Conservation (phyloP, 1,284 basidiomycete species). For the Lentinula novae-zelandiae region DNA sequence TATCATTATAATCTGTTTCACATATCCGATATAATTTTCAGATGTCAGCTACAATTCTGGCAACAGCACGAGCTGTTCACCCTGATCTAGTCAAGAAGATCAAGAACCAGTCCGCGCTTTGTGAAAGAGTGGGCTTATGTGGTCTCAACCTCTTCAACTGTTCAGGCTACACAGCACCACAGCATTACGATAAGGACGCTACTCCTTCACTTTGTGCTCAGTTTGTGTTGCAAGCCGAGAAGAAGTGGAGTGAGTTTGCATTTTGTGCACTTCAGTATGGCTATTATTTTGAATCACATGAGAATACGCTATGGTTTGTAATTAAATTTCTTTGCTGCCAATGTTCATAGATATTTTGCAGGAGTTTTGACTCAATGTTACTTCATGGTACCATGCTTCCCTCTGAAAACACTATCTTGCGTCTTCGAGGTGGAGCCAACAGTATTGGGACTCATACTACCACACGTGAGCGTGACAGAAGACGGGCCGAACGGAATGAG, state of each 20-base stretch:
- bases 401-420: neutral
- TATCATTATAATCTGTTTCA: neutral
- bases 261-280: constrained; percentile 1
- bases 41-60: neutral
- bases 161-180: neutral
- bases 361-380: neutral
- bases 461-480: neutral
- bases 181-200: neutral
- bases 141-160: neutral
- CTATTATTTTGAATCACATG: neutral
- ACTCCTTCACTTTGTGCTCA: neutral
- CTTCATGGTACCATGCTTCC: neutral
- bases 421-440: neutral
- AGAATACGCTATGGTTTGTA: constrained; percentile 1
- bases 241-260: neutral
- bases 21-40: neutral
- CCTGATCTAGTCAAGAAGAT: neutral
- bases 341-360: neutral
- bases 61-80: neutral
- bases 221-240: neutral
- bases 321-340: neutral
- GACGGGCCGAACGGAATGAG: neutral
- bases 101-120: neutral
- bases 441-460: neutral
- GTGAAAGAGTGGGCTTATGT: neutral